Evolutionary conservation across 2,329 filamentous ascomycete genomes (phyloP), one percentile per base, ranked within the genome.

Genomic region (Volutella citrinella): DNA sequence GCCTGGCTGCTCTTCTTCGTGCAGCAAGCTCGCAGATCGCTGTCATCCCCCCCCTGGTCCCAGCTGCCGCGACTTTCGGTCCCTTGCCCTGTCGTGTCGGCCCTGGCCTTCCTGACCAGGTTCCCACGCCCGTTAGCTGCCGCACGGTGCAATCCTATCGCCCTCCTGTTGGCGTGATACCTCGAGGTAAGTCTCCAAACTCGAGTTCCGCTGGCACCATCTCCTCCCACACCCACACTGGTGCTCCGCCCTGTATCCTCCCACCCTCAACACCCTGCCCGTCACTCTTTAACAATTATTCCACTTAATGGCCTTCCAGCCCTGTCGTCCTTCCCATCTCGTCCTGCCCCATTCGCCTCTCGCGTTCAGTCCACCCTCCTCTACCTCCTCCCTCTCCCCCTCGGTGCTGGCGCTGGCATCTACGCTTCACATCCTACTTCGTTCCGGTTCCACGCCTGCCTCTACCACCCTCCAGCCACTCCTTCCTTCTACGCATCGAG

Each of bases 1-100:
- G n/a, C n/a, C n/a, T n/a, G 33, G 26, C 33, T 43, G 17, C 30
- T 34, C 36, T 43, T 48, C 47, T 42, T 45, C 46, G 49, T 46
- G 42, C 42, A 50, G 45, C 47, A 40, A 45, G 29, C 40, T 44
- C 45, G 48, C 45, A 51, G 42, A 51, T 51, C 48, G 31, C 38
- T 37, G 12, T 51, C 39, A 36, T 32, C 43, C 33, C 38, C 40
- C 33, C 41, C 41, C 48, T 40, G 45, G 38, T 44, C 43, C 46
- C 43, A 39, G 43, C 43, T 49, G 41, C 39, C 36, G 41, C 45
- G 42, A 46, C 42, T 28, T 30, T 52, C 42, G 38, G 36, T 38
- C 38, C 30, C 40, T 39, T 49, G 32, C 37, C 34, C 43, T 30
- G 33, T 27, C 34, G 38, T 36, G 45, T 37, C 46, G 42, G 40